These are phyloP conservation scores for Cyclanthera cordifolia DNA, from an alignment of 306 rosid species.

Conservation along the genomic window DNA sequence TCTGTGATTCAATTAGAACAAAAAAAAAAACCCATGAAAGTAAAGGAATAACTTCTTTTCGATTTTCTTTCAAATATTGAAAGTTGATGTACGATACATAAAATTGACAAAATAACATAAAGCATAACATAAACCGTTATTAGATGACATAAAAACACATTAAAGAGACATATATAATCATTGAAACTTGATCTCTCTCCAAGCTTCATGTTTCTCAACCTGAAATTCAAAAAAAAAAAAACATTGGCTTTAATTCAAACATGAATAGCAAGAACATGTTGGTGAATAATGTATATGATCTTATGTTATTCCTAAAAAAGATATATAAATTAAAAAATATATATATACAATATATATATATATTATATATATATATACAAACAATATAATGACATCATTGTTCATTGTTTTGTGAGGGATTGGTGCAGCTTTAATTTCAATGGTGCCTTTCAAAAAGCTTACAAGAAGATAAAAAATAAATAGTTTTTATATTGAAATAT, in stretches of 20 bases:
- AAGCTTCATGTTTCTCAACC: slow-evolving; percentile 12
- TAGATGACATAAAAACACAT: neutral
- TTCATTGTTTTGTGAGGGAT: neutral
- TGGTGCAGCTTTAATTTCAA: slow-evolving; percentile 12
- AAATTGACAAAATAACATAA: neutral
- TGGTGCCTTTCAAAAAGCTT: slow-evolving; percentile 5
- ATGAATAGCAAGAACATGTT: neutral
- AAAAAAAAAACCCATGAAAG: too few species aligned
- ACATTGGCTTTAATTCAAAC: neutral
- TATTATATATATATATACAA: too few species aligned
- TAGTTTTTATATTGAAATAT: neutral
- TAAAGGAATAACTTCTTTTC: too few species aligned
- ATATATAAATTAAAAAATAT: too few species aligned
- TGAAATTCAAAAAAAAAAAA: neutral
- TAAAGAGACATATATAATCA: neutral
- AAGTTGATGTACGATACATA: neutral
- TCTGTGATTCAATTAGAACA: too few species aligned
- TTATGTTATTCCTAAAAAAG: neutral
- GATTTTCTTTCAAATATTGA: too few species aligned
- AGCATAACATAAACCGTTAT: neutral
- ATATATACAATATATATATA: too few species aligned
- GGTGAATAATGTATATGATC: neutral
- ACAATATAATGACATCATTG: too few species aligned
- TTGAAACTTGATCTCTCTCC: neutral
- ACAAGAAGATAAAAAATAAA: neutral